A percentile compares a stretch with the other conserved stretches of the same genome.
phyloP scores from a whole-genome alignment of 345 rosid genomes.

The Acer campestre region DNA sequence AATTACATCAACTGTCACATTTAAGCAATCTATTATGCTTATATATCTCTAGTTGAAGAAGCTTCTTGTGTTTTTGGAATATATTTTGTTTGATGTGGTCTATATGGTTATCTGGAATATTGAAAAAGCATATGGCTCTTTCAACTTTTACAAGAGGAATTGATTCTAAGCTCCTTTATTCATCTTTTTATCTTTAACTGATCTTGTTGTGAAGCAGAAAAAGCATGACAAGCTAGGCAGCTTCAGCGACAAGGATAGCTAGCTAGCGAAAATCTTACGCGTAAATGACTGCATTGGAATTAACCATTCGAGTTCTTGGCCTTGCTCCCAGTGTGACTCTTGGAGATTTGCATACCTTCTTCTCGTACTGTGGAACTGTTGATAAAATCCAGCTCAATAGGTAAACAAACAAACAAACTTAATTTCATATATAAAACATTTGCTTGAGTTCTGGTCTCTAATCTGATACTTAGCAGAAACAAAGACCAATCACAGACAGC shows the following conservation, averaged over 20 bases:
- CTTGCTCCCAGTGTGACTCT: conserved; percentile 30
- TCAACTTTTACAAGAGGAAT: not conserved
- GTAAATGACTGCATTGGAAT: conserved; percentile 21
- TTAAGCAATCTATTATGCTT: too few species aligned
- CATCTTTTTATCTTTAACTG: too few species aligned
- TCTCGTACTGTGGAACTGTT: conserved; percentile 50
- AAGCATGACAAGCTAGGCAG: too few species aligned
- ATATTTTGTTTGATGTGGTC: not conserved
- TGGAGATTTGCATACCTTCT: conserved; percentile 31
- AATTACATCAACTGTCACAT: too few species aligned
- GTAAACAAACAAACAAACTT: conserved; percentile 10
- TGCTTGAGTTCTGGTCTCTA: not conserved
- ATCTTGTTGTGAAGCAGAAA: too few species aligned
- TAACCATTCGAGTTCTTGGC: conserved; percentile 37
- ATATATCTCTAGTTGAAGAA: not conserved
- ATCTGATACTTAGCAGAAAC: conserved; percentile 10
- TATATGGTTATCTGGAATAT: not conserved
- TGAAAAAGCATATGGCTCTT: not conserved
- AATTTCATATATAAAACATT: not conserved
- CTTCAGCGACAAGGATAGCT: too few species aligned
- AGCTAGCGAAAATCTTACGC: not conserved
- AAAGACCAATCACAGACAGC: conserved; percentile 28
- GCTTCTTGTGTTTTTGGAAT: not conserved
- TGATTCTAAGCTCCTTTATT: not conserved
- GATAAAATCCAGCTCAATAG: conserved; percentile 33